Percentiles rank a stretch among this genome's conserved stretches.
Conservation (phyloP, 2,329 filamentous ascomycete species). For the Microsporum canis region DNA sequence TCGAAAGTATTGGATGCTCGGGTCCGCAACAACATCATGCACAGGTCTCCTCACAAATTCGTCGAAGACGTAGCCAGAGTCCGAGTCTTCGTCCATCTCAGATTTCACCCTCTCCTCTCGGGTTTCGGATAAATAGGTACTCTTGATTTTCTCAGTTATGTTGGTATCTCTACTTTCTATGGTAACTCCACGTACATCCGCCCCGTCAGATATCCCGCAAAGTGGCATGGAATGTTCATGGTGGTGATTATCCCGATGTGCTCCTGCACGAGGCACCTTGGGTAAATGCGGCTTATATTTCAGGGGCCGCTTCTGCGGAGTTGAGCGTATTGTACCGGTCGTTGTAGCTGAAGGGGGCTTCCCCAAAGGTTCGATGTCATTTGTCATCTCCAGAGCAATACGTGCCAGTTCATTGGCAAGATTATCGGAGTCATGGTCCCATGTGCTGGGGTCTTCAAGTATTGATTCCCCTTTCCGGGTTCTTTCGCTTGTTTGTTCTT, state of each 20-base stretch:
- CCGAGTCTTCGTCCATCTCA: constrained; percentile 31
- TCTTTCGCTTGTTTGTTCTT: constrained; percentile 19
- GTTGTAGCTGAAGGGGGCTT: neutral
- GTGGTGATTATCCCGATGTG: neutral
- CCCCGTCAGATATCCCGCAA: neutral
- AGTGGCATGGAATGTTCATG: neutral
- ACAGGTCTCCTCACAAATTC: constrained; percentile 46
- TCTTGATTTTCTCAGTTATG: neutral
- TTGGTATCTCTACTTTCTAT: neutral
- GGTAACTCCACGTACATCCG: neutral
- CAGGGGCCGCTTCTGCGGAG: constrained; percentile 20
- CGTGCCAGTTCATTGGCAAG: constrained; percentile 33
- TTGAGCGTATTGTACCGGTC: constrained; percentile 7
- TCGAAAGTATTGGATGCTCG: constrained; percentile 7
- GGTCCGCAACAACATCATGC: constrained; percentile 17
- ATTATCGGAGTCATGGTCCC: constrained; percentile 34
- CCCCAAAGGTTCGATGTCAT: constrained; percentile 12
- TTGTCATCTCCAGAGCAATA: constrained; percentile 33
- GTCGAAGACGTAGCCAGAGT: constrained; percentile 50
- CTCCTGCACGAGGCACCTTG: constrained; percentile 8
- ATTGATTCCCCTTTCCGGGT: constrained; percentile 26
- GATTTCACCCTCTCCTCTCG: constrained; percentile 4
- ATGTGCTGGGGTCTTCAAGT: constrained; percentile 27
- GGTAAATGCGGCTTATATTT: constrained; percentile 30
- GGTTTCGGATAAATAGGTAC: neutral